phyloP scores from a whole-genome alignment of 805 yeast species.

The Kluyveromyces aestuarii region DNA sequence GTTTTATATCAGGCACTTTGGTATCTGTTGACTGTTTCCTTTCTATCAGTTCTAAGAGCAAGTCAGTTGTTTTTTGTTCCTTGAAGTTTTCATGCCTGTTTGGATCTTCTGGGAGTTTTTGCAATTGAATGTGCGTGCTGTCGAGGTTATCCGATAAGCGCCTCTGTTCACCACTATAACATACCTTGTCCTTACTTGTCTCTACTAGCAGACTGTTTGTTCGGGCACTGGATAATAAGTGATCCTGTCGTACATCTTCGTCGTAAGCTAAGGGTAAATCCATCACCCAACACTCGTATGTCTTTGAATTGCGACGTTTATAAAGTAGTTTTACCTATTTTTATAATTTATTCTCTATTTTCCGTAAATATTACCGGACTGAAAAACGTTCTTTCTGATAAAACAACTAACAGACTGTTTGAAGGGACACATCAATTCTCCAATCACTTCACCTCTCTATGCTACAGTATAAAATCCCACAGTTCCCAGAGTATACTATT shows the following conservation, averaged over 20 bases:
- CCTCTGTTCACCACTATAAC: no score
- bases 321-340: background rate
- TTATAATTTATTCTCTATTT: no score
- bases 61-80: background rate
- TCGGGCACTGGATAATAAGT: background rate
- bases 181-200: background rate
- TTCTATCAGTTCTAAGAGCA: background rate
- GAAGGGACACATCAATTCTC: background rate
- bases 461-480: conserved; percentile 32
- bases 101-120: no score
- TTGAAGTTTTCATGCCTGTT: no score
- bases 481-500: conserved; percentile 33
- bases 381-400: background rate
- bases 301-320: background rate
- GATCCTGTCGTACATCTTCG: background rate
- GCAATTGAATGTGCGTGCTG: no score
- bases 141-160: no score
- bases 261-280: background rate
- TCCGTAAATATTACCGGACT: background rate
- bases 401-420: no score
- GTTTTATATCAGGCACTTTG: background rate
- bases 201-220: background rate
- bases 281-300: background rate
- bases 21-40: background rate
- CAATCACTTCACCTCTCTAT: background rate